A percentile compares a stretch with the other conserved stretches of the same genome.
phyloP scores from a whole-genome alignment of 2,329 filamentous ascomycete genomes.

The Escovopsis sp. region DNA sequence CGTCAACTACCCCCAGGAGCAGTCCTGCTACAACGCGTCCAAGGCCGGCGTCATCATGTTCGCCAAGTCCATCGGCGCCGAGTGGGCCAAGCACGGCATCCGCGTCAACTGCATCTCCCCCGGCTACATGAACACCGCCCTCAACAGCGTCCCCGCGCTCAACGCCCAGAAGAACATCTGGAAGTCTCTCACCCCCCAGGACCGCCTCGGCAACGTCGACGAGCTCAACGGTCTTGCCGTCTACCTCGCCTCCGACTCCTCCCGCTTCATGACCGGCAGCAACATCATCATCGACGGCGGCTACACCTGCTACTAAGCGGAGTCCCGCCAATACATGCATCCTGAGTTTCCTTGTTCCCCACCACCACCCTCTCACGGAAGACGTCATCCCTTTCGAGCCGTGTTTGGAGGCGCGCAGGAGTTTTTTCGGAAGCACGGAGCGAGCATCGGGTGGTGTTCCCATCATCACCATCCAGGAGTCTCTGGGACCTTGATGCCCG shows the following conservation, averaged over 20 bases:
- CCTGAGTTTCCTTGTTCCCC: conserved; percentile 1
- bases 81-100: conserved; percentile 71
- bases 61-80: conserved; percentile 65
- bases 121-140: conserved; percentile 73
- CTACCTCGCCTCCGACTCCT: conserved; percentile 59
- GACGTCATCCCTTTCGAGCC: conserved; percentile 1
- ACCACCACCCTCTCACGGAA: conserved; percentile 3
- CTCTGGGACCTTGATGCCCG: no score
- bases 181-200: conserved; percentile 58
- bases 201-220: conserved; percentile 54
- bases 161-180: conserved; percentile 74
- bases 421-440: conserved; percentile 3
- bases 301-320: conserved; percentile 44
- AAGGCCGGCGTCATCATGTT: conserved; percentile 69
- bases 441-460: conserved; percentile 1
- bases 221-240: conserved; percentile 67
- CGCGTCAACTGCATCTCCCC: conserved; percentile 75
- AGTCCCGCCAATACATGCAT: no score
- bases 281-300: conserved; percentile 59
- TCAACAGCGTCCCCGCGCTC: conserved; percentile 63
- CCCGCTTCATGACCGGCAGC: conserved; percentile 61
- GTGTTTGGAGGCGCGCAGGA: not conserved
- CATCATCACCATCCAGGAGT: no score
- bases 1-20: conserved; percentile 77
- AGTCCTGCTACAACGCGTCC: conserved; percentile 70